phyloP scores from a whole-genome alignment of 1,139 yeast genomes.

The Spathaspora sp. region DNA sequence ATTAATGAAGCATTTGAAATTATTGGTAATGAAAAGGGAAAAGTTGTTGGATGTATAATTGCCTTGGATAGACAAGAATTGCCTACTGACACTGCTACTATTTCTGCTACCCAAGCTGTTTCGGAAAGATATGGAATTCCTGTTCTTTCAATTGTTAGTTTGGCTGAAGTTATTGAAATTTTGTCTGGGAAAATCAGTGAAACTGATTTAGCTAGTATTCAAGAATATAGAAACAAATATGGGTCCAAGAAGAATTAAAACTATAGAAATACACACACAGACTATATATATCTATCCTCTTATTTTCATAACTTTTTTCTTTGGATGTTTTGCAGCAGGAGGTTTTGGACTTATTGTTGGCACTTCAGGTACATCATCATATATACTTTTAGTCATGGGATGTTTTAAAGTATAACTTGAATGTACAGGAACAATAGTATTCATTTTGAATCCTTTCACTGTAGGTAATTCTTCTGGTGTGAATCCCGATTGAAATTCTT shows the following conservation, averaged over 20 bases:
- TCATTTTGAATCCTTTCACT: constrained; percentile 84
- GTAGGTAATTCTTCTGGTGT: constrained; percentile 65
- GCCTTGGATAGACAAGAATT: constrained; percentile 96
- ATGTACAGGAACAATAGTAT: constrained; percentile 81
- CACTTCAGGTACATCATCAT: constrained; percentile 53
- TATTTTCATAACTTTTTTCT: constrained; percentile 52
- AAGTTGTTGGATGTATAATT: constrained; percentile 79
- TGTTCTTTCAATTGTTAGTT: constrained; percentile 74
- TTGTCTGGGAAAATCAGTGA: constrained; percentile 54
- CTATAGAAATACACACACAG: neutral
- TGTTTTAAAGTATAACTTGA: constrained; percentile 79
- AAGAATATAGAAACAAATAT: constrained; percentile 57
- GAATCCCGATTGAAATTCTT: constrained; percentile 52
- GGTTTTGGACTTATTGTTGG: constrained; percentile 34
- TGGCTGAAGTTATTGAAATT: constrained; percentile 70
- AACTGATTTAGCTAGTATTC: constrained; percentile 54
- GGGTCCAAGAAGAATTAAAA: constrained; percentile 29
- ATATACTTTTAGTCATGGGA: constrained; percentile 75
- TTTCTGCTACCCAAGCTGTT: constrained; percentile 83
- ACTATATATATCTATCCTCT: constrained; percentile 30
- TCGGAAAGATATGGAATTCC: constrained; percentile 74
- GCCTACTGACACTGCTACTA: constrained; percentile 58
- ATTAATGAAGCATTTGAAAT: constrained; percentile 90
- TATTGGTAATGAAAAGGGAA: constrained; percentile 68
- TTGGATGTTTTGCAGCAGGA: constrained; percentile 48